Base-by-base conservation (phyloP, 179 eudicot species). In the Kewa caespitosa region DNA sequence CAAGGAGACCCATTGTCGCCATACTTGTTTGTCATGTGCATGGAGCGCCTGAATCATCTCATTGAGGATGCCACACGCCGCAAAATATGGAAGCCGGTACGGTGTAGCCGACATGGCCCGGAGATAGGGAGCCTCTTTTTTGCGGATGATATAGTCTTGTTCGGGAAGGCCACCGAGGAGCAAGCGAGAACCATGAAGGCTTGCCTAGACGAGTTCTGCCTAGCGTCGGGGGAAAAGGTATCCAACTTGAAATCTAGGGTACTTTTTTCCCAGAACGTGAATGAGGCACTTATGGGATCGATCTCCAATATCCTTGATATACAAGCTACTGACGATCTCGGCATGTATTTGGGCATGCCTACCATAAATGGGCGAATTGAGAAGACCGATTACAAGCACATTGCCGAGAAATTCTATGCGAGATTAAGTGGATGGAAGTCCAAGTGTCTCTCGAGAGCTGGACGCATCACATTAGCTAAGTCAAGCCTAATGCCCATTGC, bases 1-100 rank as follows among this genome's bases (percentile, higher is more conserved):
- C 78, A 46, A 46, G 78, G 78, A 1, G 78, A 75, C 20, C 78
- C 64, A 0, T 17, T 75, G 3, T 75, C 78, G 14, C 72, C 78
- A 5, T 75, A 75, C 25, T 11, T 75, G 0, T 75, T 75, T 8
- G 71, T 75, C 0, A 25, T 63, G 6, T 64, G 71, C 31, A 42
- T 70, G 74, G 74, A 70, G 6, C 36, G 60, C 1, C 33, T 48
- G 0, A 9, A 41, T 6, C 54, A 48, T 36, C 20, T 65, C 4
- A 75, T 75, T 33, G 27, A 66, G 4, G 31, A 23, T 2, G 34
- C 13, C 1, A 25, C 32, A 9, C 2, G 20, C 6, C 9, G 37
- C 9, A 31, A 32, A 4, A 1, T 0, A 1, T 75, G 64, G 78
- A 32, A 64, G 15, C n/a, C 43, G 0, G 9, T 75, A 10, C 36